These are phyloP conservation scores for Solanum habrochaites DNA, from an alignment of 257 asterid genomes.

Conservation along the genomic window DNA sequence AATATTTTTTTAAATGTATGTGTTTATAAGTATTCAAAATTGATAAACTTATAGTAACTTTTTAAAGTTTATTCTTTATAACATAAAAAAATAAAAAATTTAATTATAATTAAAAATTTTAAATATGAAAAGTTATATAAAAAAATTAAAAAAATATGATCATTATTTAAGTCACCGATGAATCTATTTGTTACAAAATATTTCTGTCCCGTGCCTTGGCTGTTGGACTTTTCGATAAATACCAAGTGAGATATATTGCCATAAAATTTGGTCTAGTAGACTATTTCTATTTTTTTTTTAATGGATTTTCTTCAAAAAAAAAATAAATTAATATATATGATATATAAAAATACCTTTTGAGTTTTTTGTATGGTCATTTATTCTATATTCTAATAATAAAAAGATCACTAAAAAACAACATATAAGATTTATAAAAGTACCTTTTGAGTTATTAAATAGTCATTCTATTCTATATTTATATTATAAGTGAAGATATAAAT, in stretches of 20 bases:
- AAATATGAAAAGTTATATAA: no score
- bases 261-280: not conserved
- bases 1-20: no score
- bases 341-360: not conserved
- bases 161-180: not conserved
- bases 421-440: not conserved
- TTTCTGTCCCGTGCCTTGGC: not conserved
- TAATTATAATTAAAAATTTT: no score
- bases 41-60: no score
- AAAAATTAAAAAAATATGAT: no score
- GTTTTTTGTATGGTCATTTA: not conserved
- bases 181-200: not conserved
- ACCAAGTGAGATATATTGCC: not conserved
- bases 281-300: not conserved
- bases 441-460: not conserved
- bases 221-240: not conserved
- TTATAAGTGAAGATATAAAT: not conserved
- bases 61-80: no score
- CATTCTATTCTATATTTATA: not conserved
- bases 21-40: no score
- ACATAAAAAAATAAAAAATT: no score
- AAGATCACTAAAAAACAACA: not conserved
- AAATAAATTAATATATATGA: not conserved
- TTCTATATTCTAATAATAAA: not conserved
- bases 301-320: not conserved